Evolutionary conservation across 805 yeast species (phyloP), one percentile per base, ranked within the genome.

Genomic region (Kodamaea neixiangensis): DNA sequence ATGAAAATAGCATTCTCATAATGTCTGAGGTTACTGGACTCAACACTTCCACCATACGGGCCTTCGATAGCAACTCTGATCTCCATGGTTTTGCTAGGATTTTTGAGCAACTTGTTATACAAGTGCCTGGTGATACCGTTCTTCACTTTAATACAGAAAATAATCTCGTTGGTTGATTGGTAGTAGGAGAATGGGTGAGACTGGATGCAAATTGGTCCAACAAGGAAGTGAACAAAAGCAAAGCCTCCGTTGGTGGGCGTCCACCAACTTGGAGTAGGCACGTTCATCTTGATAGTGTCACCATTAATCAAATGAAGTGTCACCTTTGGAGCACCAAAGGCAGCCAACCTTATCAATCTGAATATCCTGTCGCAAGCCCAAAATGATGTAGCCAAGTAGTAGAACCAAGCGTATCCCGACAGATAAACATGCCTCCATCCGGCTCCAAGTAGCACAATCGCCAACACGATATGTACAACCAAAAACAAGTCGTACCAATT

Each of bases 121-220:
- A 50, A 29, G 14, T 37, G 17, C 50, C 69, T 66, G 2, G 87
- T 81, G 52, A 80, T 65, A 2, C 88, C 89, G 10, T 74, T 73
- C 55, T 83, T 79, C 4, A 78, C 78, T 59, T 78, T 77, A 44
- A 81, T 68, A 47, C 73, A 67, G 46, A 84, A 72, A 25, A 78
- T 77, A 43, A 72, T 65, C 51, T 76, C 72, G 37, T 81, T 74
- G 1, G 66, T 63, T 0, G 77, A 63, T 15, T 79, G 75, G 14
- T 79, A 69, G 15, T 79, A 70, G 0, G 88, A 82, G 56, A 85
- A 85, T 2, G 90, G 90, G 62, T 85, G 89, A 0, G 88, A 82
- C 58, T 85, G 85, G 81, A 85, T 80, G 58, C 82, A 79, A 57
- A 78, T 65, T 33, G 68, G 55, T 41, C 73, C 70, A 31, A 59